Evolutionary conservation across 768 basidiomycete species (phyloP), one percentile per base, ranked within the genome.

Genomic region (Lentinus tigrinus): DNA sequence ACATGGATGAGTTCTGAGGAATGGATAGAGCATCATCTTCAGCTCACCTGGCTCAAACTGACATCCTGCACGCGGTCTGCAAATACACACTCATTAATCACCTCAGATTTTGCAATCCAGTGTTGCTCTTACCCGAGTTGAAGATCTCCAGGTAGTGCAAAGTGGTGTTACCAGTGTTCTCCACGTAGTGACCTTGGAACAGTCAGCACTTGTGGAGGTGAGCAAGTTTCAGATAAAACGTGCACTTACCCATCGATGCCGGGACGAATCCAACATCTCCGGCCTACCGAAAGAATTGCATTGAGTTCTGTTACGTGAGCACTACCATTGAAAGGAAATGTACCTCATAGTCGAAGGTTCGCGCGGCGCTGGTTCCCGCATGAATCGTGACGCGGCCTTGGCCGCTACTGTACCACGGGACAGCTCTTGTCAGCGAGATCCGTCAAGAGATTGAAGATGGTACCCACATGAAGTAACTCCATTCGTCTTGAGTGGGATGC

Each of bases 401-500:
- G 9, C 80, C 78, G 7, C 68, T 56, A 26, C 78, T 80, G 43
- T 46, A 61, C 28, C 34, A 13, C 49, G 49, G 36, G 27, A 26
- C 21, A 47, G 39, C 40, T 14, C 2, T 28, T 7, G 26, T 61
- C 44, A 43, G 49, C 49, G 46, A 19, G 34, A n/a, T n/a, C 27
- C 24, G 42, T 52, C 50, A 52, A 17, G 47, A 48, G 42, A 52
- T 16, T 17, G 36, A 2, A 44, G 50, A 37, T 39, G 40, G 37
- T 26, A 72, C 81, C 27, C 61, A 84, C 84, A 85, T 57, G 77
- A 76, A 83, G 69, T 76, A 84, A 52, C 72, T 76, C 85, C 85
- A 87, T 71, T 85, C 85, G 54, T 83, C 81, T 67, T 82, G 74
- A 23, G 81, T 85, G 11, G 86, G 85, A 65, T 88, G 86, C 86